Evolutionary conservation across 331 rosid species (phyloP), one percentile per base, ranked within the genome.

Genomic region (Saraca asoca): DNA sequence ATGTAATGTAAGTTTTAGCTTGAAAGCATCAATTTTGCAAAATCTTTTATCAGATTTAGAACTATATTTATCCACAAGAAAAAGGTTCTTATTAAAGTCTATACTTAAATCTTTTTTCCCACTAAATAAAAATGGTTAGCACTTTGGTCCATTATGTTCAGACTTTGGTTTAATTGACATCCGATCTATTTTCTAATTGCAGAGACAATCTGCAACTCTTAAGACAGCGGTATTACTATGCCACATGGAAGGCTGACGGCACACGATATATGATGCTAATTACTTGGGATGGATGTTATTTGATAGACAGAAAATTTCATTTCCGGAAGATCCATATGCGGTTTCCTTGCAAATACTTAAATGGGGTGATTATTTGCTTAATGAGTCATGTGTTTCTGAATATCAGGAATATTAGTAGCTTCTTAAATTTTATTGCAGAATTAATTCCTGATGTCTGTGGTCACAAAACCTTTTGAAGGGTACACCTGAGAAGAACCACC

Each of bases 231-330:
- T 93, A 93, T 81, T 93, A 93, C 72, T 93, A 93, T 83, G 98
- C 98, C 64, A 93, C 98, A 6, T 93, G 98, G 98, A 93, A 93
- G 83, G 98, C 98, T 78, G 98, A 93, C 67, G 98, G 98, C 77
- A 93, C 97, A 43, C 84, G 98, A 62, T 93, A 90, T 70, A 93
- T 93, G 98, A 90, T 90, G 98, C 75, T 90, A 69, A 90, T 90
- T 62, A 93, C 86, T 43, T 35, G 76, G 46, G 97, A 93, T 83
- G 95, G 91, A 64, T 93, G 98, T 71, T 93, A 90, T 84, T 82
- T 93, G 80, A 80, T 93, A 55, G 98, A 93, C 67, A 86, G 98
- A 70, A 86, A 72, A 73, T 93, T 84, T 77, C 87, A 81, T 78
- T 93, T 85, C 72, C 82, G 88, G 70, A 86, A 82, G 85, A 87